Evolutionary conservation across 768 basidiomycete genomes (phyloP).

Genomic region (Phylloporus sp.): DNA sequence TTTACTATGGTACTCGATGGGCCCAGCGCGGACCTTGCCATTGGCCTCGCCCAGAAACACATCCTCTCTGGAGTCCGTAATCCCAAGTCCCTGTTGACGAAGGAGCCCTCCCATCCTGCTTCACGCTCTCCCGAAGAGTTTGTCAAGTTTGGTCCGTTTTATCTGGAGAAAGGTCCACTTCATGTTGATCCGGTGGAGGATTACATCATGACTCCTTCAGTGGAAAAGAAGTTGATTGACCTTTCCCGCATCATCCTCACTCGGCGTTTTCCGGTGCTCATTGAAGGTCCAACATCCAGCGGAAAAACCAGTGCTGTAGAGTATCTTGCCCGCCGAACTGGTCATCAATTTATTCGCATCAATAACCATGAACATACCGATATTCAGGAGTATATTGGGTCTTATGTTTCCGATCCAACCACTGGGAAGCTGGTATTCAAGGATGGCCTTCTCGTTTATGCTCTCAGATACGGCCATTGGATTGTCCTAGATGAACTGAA

Average conservation of each 20-base stretch:
- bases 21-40: slow-evolving; percentile 64
- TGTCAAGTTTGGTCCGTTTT: slow-evolving; percentile 89
- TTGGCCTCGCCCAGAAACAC: slow-evolving; percentile 67
- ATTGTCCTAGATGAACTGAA: slow-evolving; percentile 98
- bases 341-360: slow-evolving; percentile 95
- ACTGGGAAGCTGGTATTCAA: slow-evolving; percentile 95
- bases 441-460: slow-evolving; percentile 91
- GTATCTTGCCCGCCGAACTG: slow-evolving; percentile 88
- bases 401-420: slow-evolving; percentile 87
- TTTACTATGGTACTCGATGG: slow-evolving; percentile 93
- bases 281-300: slow-evolving; percentile 96
- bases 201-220: slow-evolving; percentile 94
- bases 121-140: slow-evolving; percentile 49
- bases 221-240: slow-evolving; percentile 89
- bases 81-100: slow-evolving; percentile 66
- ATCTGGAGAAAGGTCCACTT: slow-evolving; percentile 74
- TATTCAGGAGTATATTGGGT: slow-evolving; percentile 97
- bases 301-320: slow-evolving; percentile 98
- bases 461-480: slow-evolving; percentile 91
- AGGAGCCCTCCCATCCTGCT: slow-evolving; percentile 56
- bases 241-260: slow-evolving; percentile 90
- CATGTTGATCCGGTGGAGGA: slow-evolving; percentile 63
- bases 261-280: slow-evolving; percentile 87
- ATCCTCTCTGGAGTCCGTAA: slow-evolving; percentile 80
- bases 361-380: slow-evolving; percentile 99